A percentile compares a stretch with the other conserved stretches of the same genome.
Conservation (phyloP, 371 early-diverging fungal species). For the Apophysomyces variabilis region DNA sequence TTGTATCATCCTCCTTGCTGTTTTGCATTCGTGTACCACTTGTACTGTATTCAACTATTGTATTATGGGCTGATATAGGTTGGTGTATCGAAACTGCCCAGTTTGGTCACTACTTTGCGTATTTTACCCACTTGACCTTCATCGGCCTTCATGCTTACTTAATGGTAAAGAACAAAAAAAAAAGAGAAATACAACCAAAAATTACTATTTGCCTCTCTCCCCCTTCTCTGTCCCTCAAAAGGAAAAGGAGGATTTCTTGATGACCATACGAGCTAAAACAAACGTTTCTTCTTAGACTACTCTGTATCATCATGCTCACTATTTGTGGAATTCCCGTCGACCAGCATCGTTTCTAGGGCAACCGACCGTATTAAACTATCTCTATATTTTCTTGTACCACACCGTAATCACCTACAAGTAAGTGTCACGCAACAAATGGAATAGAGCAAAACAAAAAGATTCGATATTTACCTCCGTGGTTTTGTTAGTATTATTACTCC, state of each 20-base stretch:
- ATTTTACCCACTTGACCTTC: slow-evolving; percentile 58
- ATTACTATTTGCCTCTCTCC: slow-evolving; percentile 13
- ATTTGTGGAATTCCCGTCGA: slow-evolving; percentile 24
- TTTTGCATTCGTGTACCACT: slow-evolving; percentile 44
- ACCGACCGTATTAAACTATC: slow-evolving; percentile 43
- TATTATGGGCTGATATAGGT: slow-evolving; percentile 49
- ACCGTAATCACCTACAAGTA: slow-evolving; percentile 53
- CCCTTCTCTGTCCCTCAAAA: neutral
- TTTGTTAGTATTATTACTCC: slow-evolving; percentile 56
- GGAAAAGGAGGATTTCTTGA: neutral
- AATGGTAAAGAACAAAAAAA: slow-evolving; percentile 32
- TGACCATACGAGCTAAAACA: neutral
- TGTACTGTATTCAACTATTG: slow-evolving; percentile 44
- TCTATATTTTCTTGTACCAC: slow-evolving; percentile 48
- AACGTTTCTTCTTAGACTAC: slow-evolving; percentile 19
- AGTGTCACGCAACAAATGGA: neutral
- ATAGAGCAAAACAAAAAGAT: neutral
- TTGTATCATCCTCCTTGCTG: slow-evolving; percentile 47
- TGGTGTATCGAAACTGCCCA: slow-evolving; percentile 15
- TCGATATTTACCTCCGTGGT: neutral
- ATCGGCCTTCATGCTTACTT: slow-evolving; percentile 57
- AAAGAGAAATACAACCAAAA: too few species aligned
- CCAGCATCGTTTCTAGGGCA: slow-evolving; percentile 37
- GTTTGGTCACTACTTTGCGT: slow-evolving; percentile 35
- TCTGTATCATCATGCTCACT: slow-evolving; percentile 35